Evolutionary conservation across 495 filamentous ascomycete genomes (phyloP).

Genomic region (Immersiella caudata): DNA sequence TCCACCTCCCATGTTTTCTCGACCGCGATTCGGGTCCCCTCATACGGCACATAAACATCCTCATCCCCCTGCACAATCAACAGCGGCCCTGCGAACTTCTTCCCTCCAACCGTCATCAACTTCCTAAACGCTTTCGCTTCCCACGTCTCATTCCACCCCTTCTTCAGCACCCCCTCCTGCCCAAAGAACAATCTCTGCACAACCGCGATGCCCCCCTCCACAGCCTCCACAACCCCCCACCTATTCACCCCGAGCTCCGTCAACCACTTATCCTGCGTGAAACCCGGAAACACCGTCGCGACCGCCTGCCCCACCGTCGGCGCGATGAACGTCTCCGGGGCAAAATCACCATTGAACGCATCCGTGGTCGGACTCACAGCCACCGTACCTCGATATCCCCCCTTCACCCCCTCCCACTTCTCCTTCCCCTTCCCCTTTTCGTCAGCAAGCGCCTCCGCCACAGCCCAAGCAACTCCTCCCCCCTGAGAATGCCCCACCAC

Average conservation of each 20-base stretch:
- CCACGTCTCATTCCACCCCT: not conserved
- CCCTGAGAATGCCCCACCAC: constrained; percentile 55
- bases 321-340: constrained; percentile 12
- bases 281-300: not conserved
- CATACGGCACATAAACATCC: constrained; percentile 37
- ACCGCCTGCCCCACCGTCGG: not conserved
- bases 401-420: too few relatives aligned
- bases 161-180: not conserved
- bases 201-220: not conserved
- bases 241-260: not conserved
- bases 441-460: constrained; percentile 43
- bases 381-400: constrained; percentile 50
- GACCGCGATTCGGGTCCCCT: constrained; percentile 28
- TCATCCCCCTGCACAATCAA: constrained; percentile 49
- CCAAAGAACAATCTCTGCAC: not conserved
- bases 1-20: constrained; percentile 8
- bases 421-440: constrained; percentile 36
- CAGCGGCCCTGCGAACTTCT: constrained; percentile 47
- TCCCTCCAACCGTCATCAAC: constrained; percentile 34
- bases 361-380: constrained; percentile 42
- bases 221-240: not conserved
- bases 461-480: constrained; percentile 49
- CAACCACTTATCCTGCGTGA: not conserved
- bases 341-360: constrained; percentile 28
- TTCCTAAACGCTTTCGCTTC: constrained; percentile 23